Base-by-base conservation (phyloP, 805 yeast species). In the Torulaspora microellipsoides region DNA sequence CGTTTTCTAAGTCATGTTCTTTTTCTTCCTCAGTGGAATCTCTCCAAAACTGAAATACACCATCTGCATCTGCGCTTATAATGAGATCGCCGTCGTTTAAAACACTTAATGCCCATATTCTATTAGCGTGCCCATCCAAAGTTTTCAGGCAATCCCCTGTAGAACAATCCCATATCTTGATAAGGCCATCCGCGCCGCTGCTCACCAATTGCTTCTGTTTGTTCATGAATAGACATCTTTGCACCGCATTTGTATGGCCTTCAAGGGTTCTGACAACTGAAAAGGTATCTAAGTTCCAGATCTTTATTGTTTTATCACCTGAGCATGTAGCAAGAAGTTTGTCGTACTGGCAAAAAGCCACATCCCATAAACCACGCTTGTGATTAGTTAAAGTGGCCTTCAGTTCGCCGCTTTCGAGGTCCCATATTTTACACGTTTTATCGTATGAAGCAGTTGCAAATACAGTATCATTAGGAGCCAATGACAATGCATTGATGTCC, bases 401-500 rank as follows among this genome's bases (percentile, higher is more conserved):
- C 2, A 83, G 79, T 65, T 93, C 97, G 46, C 99, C 98, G n/a
- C 78, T 69, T 34, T 79, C 85, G 20, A 80, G 59, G 59, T 85
- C 82, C 98, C 98, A 93, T 3, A 93, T 69, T 59, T 93, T 93
- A 47, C 85, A 93, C 2, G 90, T 76, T 58, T 91, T 86, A 65
- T 93, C 99, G 62, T 85, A 95, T 10, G 96, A 85, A 2, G 96
- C 98, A 1, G 97, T 84, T 0, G 96, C 98, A 58, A 93, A 81
- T 39, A 75, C 71, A 51, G 82, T 83, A 64, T 91, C 95, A 58
- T 89, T 87, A 13, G 96, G 95, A n/a, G 97, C 76, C 3, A 93
- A 72, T 51, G 89, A 96, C 41, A 93, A 68, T 2, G 91, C 77
- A 58, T 93, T 95, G 47, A 93, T 93, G 64, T 93, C 96, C 63